Base-by-base conservation (phyloP, 306 rosid genomes). In the Carpinus fangiana region DNA sequence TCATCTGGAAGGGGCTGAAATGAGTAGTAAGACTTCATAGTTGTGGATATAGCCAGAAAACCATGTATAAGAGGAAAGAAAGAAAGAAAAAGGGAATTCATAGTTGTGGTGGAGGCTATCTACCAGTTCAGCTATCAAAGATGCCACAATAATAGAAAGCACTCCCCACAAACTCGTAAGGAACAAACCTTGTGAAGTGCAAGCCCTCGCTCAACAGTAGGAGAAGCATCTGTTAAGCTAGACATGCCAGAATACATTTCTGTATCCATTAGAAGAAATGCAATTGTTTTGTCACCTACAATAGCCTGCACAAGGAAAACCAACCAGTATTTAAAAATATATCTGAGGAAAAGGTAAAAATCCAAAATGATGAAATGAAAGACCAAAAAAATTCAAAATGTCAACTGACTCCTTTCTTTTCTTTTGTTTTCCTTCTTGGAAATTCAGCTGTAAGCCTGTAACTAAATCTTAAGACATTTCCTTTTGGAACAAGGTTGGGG, bases 191-290 rank as follows among this genome's bases (percentile, higher is more conserved):
- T 94, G 86, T 94, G 98, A 82, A 94, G 93, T 26, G 98, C 93
- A 80, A 94, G 83, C 80, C 98, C 98, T 78, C 97, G 90, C 77
- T 92, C 98, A 69, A 92, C 57, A 11, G 88, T 62, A 71, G 93
- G 91, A 82, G 97, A 84, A 77, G 95, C 89, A 60, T 89, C 89
- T 4, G 74, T 79, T 89, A 94, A 89, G 81, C 89, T 89, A 85
- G 98, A 92, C 98, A 94, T 94, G 87, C 95, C 91, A 74, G 95
- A 88, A 88, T 94, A 94, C 90, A 94, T 94, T 85, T 94, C 98
- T 81, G 84, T 80, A 73, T 92, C 97, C 93, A 94, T 94, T 73
- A 92, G 86, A 20, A 87, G 45, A 84, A 94, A 94, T 31, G 97
- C 93, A 77, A 94, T 69, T 57, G 97, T 90, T 90, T 90, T 92